Conservation (phyloP, 805 yeast species). For the Schwanniomyces pseudopolymorphus region DNA sequence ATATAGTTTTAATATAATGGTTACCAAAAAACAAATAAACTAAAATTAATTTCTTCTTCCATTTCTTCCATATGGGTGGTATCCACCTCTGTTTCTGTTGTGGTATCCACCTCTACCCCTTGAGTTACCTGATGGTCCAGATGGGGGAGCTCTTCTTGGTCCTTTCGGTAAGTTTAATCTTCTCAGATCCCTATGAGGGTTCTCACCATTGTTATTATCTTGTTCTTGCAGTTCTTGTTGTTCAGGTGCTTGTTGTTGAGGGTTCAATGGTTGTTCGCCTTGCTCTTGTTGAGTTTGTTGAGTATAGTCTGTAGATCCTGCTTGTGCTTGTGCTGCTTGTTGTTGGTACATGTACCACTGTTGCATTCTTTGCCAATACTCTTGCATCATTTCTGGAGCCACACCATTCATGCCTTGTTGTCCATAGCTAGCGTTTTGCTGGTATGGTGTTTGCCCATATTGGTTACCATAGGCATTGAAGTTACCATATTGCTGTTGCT, state of each 20-base stretch:
- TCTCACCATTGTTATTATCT: slow-evolving; percentile 11
- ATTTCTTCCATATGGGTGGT: slow-evolving; percentile 47
- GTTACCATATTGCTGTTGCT: slow-evolving; percentile 20
- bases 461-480: slow-evolving; percentile 20
- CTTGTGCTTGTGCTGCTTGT: slow-evolving; percentile 36
- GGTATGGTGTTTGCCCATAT: slow-evolving; percentile 17
- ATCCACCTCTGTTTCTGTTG: slow-evolving; percentile 37
- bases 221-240: slow-evolving; percentile 8
- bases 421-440: slow-evolving; percentile 20
- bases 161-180: slow-evolving; percentile 50
- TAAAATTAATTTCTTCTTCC: slow-evolving; percentile 22
- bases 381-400: slow-evolving; percentile 60
- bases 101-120: slow-evolving; percentile 32
- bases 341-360: slow-evolving; percentile 66
- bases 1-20: slow-evolving; percentile 2
- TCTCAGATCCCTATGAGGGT: slow-evolving; percentile 22
- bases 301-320: slow-evolving; percentile 18
- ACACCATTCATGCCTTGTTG: slow-evolving; percentile 24
- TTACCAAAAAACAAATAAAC: background rate
- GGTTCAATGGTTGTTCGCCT: slow-evolving; percentile 44
- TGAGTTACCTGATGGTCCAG: slow-evolving; percentile 32
- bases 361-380: slow-evolving; percentile 63
- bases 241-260: slow-evolving; percentile 25
- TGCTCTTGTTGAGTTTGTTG: slow-evolving; percentile 19
- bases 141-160: slow-evolving; percentile 45